These are phyloP conservation scores for Ophiognomonia clavigignenti-juglandacearum DNA, from an alignment of 2,329 filamentous ascomycete species.

Conservation along the genomic window DNA sequence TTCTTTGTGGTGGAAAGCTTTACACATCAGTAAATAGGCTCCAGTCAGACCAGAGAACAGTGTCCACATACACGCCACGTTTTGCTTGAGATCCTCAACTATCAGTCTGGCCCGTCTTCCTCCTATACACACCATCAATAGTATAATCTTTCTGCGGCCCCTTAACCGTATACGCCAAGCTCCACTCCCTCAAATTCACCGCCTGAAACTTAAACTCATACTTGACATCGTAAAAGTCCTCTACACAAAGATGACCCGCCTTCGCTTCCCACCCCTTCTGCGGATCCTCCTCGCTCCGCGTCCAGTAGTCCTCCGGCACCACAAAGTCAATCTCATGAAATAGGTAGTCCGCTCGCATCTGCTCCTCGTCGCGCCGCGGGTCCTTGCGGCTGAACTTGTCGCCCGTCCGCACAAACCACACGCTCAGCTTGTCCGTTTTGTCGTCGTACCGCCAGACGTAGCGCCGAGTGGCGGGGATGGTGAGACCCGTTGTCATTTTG, in stretches of 20 bases:
- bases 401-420: constrained; percentile 68
- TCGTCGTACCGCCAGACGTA: constrained; percentile 72
- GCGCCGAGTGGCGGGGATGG: constrained; percentile 57
- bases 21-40: too few species aligned
- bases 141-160: constrained; percentile 73
- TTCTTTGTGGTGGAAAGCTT: too few species aligned
- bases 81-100: too few species aligned
- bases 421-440: constrained; percentile 53
- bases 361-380: constrained; percentile 67
- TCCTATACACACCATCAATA: constrained; percentile 48
- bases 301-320: constrained; percentile 24
- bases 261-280: constrained; percentile 56
- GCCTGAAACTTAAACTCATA: constrained; percentile 63
- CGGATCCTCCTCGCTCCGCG: constrained; percentile 22
- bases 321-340: constrained; percentile 70
- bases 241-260: constrained; percentile 64
- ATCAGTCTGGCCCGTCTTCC: too few species aligned
- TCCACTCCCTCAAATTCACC: constrained; percentile 53
- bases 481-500: constrained; percentile 47
- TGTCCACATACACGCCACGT: too few species aligned
- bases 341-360: constrained; percentile 61
- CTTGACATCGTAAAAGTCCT: constrained; percentile 66
- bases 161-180: constrained; percentile 58
- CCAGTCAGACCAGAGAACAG: too few species aligned
- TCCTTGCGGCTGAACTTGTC: constrained; percentile 62